These are phyloP conservation scores for Chalciporus piperatoides DNA, from an alignment of 1,284 basidiomycete genomes.

Conservation along the genomic window DNA sequence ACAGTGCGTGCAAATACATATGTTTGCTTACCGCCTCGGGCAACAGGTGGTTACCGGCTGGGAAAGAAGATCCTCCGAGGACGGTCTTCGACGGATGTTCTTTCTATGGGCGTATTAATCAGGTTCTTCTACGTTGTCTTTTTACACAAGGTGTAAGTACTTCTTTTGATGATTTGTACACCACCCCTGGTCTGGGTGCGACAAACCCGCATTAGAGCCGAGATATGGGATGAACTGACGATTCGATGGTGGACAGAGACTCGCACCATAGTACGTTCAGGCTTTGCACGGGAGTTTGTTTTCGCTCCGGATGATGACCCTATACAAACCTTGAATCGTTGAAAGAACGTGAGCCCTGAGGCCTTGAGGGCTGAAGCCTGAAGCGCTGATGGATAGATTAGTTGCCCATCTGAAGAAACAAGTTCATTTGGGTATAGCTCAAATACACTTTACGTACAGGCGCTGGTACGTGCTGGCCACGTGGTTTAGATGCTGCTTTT, in stretches of 20 bases:
- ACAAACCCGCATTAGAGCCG: background rate
- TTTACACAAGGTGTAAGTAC: background rate
- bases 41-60: slow-evolving; percentile 3
- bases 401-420: background rate
- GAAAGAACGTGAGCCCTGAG: background rate
- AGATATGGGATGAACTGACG: too few relatives aligned
- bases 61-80: slow-evolving; percentile 22
- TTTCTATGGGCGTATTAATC: slow-evolving; percentile 21
- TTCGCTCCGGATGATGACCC: background rate
- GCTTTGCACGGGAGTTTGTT: background rate
- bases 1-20: background rate
- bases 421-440: background rate
- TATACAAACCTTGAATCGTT: background rate
- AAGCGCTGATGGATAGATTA: background rate
- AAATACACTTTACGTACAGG: slow-evolving; percentile 15
- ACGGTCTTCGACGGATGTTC: slow-evolving; percentile 20
- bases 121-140: slow-evolving; percentile 19
- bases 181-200: background rate
- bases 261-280: background rate
- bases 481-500: slow-evolving; percentile 16
- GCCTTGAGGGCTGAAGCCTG: too few relatives aligned
- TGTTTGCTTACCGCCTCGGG: slow-evolving; percentile 13
- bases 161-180: slow-evolving; percentile 14
- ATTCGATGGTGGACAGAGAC: too few relatives aligned
- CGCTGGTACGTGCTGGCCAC: slow-evolving; percentile 11